Evolutionary conservation across 805 yeast species (phyloP).

Genomic region (Spathaspora sp.): DNA sequence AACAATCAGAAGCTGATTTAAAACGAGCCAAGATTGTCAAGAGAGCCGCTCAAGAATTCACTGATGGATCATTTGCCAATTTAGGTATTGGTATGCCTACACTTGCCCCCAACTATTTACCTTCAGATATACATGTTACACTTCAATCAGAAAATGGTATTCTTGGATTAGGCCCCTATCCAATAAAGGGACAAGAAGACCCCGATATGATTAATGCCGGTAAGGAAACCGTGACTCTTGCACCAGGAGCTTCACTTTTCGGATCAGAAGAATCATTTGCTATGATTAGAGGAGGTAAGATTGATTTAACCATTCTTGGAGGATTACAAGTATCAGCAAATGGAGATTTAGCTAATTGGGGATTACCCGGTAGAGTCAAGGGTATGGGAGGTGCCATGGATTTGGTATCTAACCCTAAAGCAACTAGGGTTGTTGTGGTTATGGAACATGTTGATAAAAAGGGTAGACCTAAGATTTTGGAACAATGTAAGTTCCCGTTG

Average conservation of each 20-base stretch:
- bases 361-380: slow-evolving; percentile 46
- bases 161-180: slow-evolving; percentile 48
- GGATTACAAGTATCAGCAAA: slow-evolving; percentile 46
- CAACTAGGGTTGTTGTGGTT: slow-evolving; percentile 43
- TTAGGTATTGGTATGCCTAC: slow-evolving; percentile 53
- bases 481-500: slow-evolving; percentile 42
- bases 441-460: slow-evolving; percentile 48
- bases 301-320: slow-evolving; percentile 43
- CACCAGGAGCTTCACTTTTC: slow-evolving; percentile 45
- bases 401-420: slow-evolving; percentile 43
- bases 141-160: slow-evolving; percentile 50
- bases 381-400: slow-evolving; percentile 60
- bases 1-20: slow-evolving; percentile 12
- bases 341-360: slow-evolving; percentile 54
- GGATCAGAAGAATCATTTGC: slow-evolving; percentile 50
- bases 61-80: slow-evolving; percentile 41
- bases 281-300: slow-evolving; percentile 46
- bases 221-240: slow-evolving; percentile 46
- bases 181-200: slow-evolving; percentile 38
- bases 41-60: slow-evolving; percentile 46
- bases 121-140: slow-evolving; percentile 30
- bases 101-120: slow-evolving; percentile 40
- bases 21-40: slow-evolving; percentile 33
- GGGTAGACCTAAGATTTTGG: slow-evolving; percentile 44
- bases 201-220: slow-evolving; percentile 51